phyloP scores from a whole-genome alignment of 306 rosid genomes.

The Crotalaria pallida region DNA sequence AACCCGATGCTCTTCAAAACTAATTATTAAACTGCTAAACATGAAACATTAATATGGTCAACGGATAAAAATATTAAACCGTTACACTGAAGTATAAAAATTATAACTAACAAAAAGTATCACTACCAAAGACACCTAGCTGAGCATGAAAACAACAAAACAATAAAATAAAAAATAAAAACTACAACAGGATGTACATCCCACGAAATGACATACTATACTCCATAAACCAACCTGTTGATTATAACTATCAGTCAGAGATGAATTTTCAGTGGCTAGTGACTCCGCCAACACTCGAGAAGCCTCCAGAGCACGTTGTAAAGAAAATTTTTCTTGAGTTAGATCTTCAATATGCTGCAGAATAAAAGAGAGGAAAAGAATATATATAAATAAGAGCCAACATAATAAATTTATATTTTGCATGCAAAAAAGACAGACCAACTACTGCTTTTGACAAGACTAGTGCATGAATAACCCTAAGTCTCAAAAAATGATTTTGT shows the following conservation, averaged over 20 bases:
- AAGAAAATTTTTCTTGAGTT: constrained; percentile 85
- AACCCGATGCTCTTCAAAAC: constrained; percentile 4
- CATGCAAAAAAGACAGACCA: neutral
- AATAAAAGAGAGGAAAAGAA: neutral
- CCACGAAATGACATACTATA: constrained; percentile 1
- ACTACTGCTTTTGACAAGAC: neutral
- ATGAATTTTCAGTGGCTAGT: constrained; percentile 92
- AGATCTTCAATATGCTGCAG: constrained; percentile 95
- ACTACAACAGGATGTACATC: neutral
- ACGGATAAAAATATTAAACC: neutral
- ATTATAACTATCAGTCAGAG: constrained; percentile 82
- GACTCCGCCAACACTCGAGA: constrained; percentile 77
- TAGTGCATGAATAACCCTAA: neutral
- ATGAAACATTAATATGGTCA: neutral
- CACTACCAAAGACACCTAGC: neutral
- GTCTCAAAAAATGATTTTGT: neutral
- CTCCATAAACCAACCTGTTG: constrained; percentile 64
- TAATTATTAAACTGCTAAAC: neutral
- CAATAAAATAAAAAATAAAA: neutral
- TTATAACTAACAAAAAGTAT: neutral
- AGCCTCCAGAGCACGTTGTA: constrained; percentile 88
- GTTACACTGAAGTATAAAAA: neutral
- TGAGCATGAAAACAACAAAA: constrained; percentile 12
- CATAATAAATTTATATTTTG: neutral
- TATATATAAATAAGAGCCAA: neutral